Base-by-base conservation (phyloP, 805 yeast genomes). In the Wickerhamiella siamensis region DNA sequence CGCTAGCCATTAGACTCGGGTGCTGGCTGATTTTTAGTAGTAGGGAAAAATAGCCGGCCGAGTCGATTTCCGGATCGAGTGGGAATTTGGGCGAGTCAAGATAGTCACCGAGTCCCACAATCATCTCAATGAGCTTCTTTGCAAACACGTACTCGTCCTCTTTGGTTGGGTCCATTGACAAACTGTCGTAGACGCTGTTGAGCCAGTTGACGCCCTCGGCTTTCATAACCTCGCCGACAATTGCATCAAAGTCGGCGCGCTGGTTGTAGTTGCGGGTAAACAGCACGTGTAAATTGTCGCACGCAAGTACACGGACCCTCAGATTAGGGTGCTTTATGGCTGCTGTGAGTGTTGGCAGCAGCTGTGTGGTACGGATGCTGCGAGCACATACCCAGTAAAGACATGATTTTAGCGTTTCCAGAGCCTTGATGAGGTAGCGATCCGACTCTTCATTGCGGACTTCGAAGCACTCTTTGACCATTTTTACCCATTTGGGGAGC, bases 121-220 rank as follows among this genome's bases (percentile, higher is more conserved):
- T 75, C 83, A 88, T 81, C 56, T 91, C 98, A 4, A 87, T 95
- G 14, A 88, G 71, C 61, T 88, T 88, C 58, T 91, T 91, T 47
- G 83, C 63, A 44, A 88, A 70, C 1, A 93, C 77, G 57, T 91
- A 91, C 29, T 74, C 69, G 51, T 86, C 96, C 53, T 82, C 87
- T 18, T 77, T 83, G 46, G 74, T 74, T 3, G 77, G 57, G 47
- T 75, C 74, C 40, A 82, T 68, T 19, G 57, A 56, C 32, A 71
- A 53, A 8, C 63, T 52, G 31, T 72, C 67, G 57, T 78, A 87
- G 24, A 83, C 82, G 36, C 67, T 70, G 27, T 72, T 61, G 38
- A 91, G 67, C 53, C 83, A 71, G 36, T 66, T 62, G 47, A 91
- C 73, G n/a, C 94, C 94, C 42, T 75, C 77, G 2, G 76, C 62